Percentiles rank a stretch among this genome's conserved stretches.
phyloP scores from a whole-genome alignment of 2,329 filamentous ascomycete genomes.

The Chaetomiaceae sp. region DNA sequence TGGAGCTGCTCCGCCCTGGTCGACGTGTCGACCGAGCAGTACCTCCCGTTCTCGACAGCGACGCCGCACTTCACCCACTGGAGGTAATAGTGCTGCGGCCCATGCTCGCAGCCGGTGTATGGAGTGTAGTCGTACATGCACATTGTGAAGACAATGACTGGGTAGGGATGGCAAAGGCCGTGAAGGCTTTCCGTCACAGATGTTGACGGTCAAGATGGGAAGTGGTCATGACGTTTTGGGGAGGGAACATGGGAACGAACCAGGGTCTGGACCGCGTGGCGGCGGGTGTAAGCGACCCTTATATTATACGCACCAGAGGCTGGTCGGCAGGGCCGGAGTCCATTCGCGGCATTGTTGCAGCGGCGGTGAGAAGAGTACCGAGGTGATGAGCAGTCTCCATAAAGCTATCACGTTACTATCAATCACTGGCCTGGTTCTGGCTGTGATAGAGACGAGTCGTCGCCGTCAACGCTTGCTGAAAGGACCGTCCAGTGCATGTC shows the following conservation, averaged over 20 bases:
- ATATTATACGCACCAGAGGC: neutral
- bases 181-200: conserved; percentile 1
- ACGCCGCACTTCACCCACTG: conserved; percentile 28
- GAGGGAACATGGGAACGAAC: too few relatives aligned
- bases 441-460: conserved; percentile 6
- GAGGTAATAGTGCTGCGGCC: conserved; percentile 26
- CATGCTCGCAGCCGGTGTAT: conserved; percentile 23
- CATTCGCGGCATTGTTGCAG: neutral
- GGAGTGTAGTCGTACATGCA: conserved; percentile 28
- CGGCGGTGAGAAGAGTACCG: neutral
- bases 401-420: conserved; percentile 2
- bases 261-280: conserved; percentile 3
- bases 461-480: neutral
- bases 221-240: neutral
- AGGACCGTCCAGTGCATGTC: conserved; percentile 5
- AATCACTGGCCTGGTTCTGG: conserved; percentile 1
- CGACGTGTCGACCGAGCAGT: conserved; percentile 23
- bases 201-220: neutral
- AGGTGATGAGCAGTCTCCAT: too few relatives aligned
- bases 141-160: conserved; percentile 18
- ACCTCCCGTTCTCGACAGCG: conserved; percentile 20
- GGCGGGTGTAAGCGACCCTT: conserved; percentile 12
- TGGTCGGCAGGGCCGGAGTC: too few relatives aligned
- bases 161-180: neutral
- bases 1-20: conserved; percentile 20